These are phyloP conservation scores for Allomyces arbusculus DNA, from an alignment of 192 early-diverging fungal species.

Conservation along the genomic window DNA sequence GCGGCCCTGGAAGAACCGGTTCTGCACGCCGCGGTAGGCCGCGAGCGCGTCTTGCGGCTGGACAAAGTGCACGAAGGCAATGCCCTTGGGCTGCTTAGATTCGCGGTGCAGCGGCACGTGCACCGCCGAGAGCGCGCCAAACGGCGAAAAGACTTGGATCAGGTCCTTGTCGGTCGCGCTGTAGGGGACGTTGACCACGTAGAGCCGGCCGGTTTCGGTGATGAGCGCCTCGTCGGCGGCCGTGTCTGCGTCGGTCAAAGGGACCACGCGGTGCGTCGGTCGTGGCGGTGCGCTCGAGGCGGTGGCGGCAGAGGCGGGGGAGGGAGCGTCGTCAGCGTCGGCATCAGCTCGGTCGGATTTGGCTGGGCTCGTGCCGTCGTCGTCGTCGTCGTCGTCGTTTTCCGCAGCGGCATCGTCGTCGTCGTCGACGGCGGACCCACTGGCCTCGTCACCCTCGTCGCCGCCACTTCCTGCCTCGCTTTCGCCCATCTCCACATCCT, in stretches of 20 bases:
- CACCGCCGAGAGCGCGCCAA: slow-evolving; percentile 77
- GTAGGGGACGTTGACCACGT: slow-evolving; percentile 84
- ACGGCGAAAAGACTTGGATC: slow-evolving; percentile 55
- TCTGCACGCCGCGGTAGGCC: slow-evolving; percentile 63
- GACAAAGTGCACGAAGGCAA: slow-evolving; percentile 71
- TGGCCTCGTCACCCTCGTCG: no score
- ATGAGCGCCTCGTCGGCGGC: slow-evolving; percentile 39
- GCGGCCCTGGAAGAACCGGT: slow-evolving; percentile 75
- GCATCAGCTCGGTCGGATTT: slow-evolving; percentile 3
- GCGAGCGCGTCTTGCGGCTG: slow-evolving; percentile 84
- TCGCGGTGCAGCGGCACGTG: slow-evolving; percentile 87
- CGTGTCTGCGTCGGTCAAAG: neutral
- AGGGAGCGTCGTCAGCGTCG: slow-evolving; percentile 10
- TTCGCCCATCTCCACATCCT: slow-evolving; percentile 24
- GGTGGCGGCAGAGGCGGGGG: slow-evolving; percentile 1
- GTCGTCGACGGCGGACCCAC: slow-evolving; percentile 6
- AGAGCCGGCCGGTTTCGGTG: slow-evolving; percentile 82
- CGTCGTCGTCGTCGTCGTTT: neutral
- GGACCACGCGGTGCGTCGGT: slow-evolving; percentile 2
- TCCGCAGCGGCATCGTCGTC: slow-evolving; percentile 3
- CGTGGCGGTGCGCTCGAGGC: slow-evolving; percentile 12
- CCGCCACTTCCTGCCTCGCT: slow-evolving; percentile 3
- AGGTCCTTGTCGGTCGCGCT: slow-evolving; percentile 74
- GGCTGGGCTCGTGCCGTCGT: neutral
- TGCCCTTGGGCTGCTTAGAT: slow-evolving; percentile 84